These are phyloP conservation scores for Macrophomina tecta DNA, from an alignment of 2,329 filamentous ascomycete species.

Conservation along the genomic window DNA sequence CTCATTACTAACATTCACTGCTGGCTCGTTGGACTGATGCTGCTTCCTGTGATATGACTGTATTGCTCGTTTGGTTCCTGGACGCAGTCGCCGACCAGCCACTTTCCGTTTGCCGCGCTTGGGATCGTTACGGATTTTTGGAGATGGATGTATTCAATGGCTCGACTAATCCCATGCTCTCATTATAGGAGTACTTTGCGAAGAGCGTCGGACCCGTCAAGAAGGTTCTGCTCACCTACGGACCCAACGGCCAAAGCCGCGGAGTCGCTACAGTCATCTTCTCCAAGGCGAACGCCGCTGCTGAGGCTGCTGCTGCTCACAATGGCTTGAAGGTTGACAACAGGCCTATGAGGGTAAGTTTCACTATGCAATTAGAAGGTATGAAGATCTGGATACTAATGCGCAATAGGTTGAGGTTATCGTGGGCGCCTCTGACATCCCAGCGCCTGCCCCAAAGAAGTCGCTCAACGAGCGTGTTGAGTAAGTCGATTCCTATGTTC, in stretches of 20 bases:
- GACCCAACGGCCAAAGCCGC: slow-evolving; percentile 87
- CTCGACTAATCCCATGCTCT: slow-evolving; percentile 70
- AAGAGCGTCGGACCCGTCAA: slow-evolving; percentile 89
- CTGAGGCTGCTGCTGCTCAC: slow-evolving; percentile 80
- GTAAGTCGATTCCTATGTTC: slow-evolving; percentile 55
- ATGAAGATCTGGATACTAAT: slow-evolving; percentile 1
- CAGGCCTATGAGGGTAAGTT: slow-evolving; percentile 82
- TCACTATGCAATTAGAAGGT: background rate
- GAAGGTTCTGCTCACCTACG: slow-evolving; percentile 89
- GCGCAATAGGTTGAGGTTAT: slow-evolving; percentile 81
- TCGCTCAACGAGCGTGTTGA: slow-evolving; percentile 83
- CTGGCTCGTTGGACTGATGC: slow-evolving; percentile 64
- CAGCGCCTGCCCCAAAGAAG: slow-evolving; percentile 71
- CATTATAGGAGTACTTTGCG: slow-evolving; percentile 90
- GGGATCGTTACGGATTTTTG: slow-evolving; percentile 10
- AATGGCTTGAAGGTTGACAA: slow-evolving; percentile 92
- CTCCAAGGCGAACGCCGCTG: slow-evolving; percentile 77
- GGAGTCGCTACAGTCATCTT: slow-evolving; percentile 93
- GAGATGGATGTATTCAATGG: slow-evolving; percentile 3
- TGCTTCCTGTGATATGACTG: slow-evolving; percentile 32
- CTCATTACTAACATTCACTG: slow-evolving; percentile 57
- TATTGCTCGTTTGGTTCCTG: slow-evolving; percentile 26
- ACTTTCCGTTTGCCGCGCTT: slow-evolving; percentile 36
- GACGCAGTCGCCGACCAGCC: slow-evolving; percentile 28
- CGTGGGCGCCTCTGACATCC: slow-evolving; percentile 75